These are phyloP conservation scores for Phoma sp. DNA, from an alignment of 2,329 filamentous ascomycete genomes.

Conservation along the genomic window DNA sequence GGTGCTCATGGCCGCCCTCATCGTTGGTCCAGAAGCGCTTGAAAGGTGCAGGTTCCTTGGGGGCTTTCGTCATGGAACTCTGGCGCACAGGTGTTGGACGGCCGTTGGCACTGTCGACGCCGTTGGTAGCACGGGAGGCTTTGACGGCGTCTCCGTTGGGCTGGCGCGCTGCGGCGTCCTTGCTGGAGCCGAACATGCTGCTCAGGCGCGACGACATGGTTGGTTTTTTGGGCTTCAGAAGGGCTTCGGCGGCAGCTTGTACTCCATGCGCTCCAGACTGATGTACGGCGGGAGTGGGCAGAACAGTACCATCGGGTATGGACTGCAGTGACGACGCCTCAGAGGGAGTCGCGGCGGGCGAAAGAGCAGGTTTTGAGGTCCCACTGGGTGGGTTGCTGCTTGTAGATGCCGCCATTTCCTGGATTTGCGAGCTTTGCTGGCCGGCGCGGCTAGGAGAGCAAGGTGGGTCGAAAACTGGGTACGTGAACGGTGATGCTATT, in stretches of 20 bases:
- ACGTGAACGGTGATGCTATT: slow-evolving; percentile 3
- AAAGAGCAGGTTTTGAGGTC: slow-evolving; percentile 35
- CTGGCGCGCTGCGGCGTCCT: slow-evolving; percentile 34
- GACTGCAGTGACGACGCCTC: slow-evolving; percentile 48
- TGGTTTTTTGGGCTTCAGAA: slow-evolving; percentile 47
- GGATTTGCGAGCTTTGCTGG: slow-evolving; percentile 20
- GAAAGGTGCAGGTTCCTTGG: slow-evolving; percentile 41
- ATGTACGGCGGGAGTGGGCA: slow-evolving; percentile 35
- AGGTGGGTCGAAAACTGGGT: slow-evolving; percentile 23
- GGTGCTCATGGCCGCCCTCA: slow-evolving; percentile 81
- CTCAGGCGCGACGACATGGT: slow-evolving; percentile 52
- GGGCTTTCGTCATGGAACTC: slow-evolving; percentile 30
- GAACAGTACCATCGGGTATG: slow-evolving; percentile 41
- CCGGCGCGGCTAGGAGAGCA: slow-evolving; percentile 22
- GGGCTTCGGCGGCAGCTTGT: slow-evolving; percentile 40
- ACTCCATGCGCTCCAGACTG: slow-evolving; percentile 37
- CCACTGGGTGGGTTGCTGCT: slow-evolving; percentile 35
- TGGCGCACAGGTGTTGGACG: slow-evolving; percentile 39
- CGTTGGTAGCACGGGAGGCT: slow-evolving; percentile 33
- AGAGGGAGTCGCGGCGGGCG: slow-evolving; percentile 43
- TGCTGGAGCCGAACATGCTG: slow-evolving; percentile 48
- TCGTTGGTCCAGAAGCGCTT: slow-evolving; percentile 63
- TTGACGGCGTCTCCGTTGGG: slow-evolving; percentile 37
- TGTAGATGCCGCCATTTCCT: slow-evolving; percentile 43
- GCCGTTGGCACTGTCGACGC: slow-evolving; percentile 25